Evolutionary conservation across 495 filamentous ascomycete species (phyloP), one percentile per base, ranked within the genome.

Genomic region (Aspergillus cristatus): DNA sequence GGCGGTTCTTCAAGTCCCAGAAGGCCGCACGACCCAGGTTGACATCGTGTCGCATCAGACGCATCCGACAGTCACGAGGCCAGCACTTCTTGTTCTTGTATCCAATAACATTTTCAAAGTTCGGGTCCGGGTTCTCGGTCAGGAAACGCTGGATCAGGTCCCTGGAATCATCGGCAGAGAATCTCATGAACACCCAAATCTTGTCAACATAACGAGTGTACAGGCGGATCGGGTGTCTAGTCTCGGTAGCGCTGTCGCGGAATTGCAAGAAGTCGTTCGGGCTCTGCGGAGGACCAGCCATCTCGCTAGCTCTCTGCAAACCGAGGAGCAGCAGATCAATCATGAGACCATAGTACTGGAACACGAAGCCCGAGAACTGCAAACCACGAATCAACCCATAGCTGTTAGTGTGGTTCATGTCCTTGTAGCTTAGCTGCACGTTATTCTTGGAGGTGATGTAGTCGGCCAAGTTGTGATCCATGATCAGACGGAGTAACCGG

Each of bases 361-460:
- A 97, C 20, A 97, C 90, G 45, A 99, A 99, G 8, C 83, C 93
- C 1, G 90, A 95, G 59, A 99, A 99, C 54, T 97, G 93, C 28
- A 97, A 71, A 43, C 93, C 93, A 40, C 93, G 86, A 50, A 97
- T 96, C 78, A 99, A 79, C 35, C 93, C 93, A 53, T 97, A 99
- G 58, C 85, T 93, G 60, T 99, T 99, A 38, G 90, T 93, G 56
- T 99, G 93, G 53, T 95, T 97, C 93, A 99, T 99, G 52, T 99
- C 93, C 68, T 99, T 99, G 65, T 99, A 99, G 47, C 90, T 96
- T 38, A 99, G 74, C 50, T 96, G 89, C 12, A 99, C 93, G 54
- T 99, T 99, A 67, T 99, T 99, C 75, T 99, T 99, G 3, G 88
- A 87, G 8, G 89, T 94, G 58, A 99, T 99, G 62, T 99, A 99